Percentiles rank a stretch among this genome's conserved stretches.
Evolutionary conservation across 495 filamentous ascomycete genomes (phyloP).

Genomic region (Niebla homalea): DNA sequence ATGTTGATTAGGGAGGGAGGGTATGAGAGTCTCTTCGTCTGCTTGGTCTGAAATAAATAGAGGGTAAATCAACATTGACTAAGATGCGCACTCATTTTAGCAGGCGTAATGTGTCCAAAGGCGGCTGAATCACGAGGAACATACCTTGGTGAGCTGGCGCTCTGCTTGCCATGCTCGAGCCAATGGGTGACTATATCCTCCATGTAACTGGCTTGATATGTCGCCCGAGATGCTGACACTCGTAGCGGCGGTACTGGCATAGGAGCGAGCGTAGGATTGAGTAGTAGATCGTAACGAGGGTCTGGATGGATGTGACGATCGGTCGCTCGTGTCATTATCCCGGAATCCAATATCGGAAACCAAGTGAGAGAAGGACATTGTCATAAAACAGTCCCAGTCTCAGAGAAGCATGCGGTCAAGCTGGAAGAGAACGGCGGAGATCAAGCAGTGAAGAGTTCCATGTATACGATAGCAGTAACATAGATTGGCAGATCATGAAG

Average conservation of each 20-base stretch:
- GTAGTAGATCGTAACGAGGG: constrained; percentile 35
- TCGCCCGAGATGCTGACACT: constrained; percentile 87
- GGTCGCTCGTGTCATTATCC: constrained; percentile 38
- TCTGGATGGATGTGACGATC: constrained; percentile 23
- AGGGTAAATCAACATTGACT: constrained; percentile 98
- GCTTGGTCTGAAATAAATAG: constrained; percentile 90
- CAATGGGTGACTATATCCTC: constrained; percentile 86
- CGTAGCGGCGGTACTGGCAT: constrained; percentile 80
- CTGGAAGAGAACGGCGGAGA: no score
- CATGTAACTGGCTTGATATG: constrained; percentile 88
- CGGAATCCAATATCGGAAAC: constrained; percentile 73
- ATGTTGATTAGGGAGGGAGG: constrained; percentile 77
- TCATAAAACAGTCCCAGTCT: no score
- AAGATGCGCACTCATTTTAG: constrained; percentile 2
- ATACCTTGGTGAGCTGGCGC: constrained; percentile 87
- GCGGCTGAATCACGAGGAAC: not conserved
- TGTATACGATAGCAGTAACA: no score
- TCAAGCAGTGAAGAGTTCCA: no score
- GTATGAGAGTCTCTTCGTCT: constrained; percentile 81
- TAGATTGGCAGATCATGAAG: no score
- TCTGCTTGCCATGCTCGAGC: constrained; percentile 91
- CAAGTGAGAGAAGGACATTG: constrained; percentile 84
- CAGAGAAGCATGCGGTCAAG: no score
- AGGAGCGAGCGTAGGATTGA: constrained; percentile 44
- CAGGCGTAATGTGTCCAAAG: not conserved